Conservation (phyloP, 495 filamentous ascomycete species). For the Pyronema domesticum region DNA sequence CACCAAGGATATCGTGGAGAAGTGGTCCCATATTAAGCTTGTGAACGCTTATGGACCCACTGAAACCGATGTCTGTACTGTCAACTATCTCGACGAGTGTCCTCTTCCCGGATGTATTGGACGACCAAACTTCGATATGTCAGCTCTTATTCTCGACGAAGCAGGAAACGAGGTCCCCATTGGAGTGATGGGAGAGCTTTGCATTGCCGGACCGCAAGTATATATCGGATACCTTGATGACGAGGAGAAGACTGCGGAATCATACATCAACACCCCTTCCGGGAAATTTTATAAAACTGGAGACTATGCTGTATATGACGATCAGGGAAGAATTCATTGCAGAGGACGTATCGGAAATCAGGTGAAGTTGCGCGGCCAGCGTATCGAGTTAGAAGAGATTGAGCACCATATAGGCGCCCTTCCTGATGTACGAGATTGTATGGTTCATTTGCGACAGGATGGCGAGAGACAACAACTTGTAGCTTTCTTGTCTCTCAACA, state of each 20-base stretch:
- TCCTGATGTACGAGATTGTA: not conserved
- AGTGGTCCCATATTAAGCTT: not conserved
- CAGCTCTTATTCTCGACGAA: no score
- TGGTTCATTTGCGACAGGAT: not conserved
- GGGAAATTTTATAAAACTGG: conserved; percentile 23
- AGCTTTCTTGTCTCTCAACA: no score
- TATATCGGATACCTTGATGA: conserved; percentile 31
- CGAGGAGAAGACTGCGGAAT: conserved; percentile 23
- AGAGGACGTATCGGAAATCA: no score
- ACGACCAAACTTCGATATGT: no score
- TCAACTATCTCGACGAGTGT: no score
- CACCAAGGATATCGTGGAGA: no score
- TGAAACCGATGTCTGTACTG: no score
- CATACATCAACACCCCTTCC: conserved; percentile 25
- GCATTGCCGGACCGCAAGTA: conserved; percentile 32
- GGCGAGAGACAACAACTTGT: not conserved
- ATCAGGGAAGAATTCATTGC: no score
- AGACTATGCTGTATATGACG: conserved; percentile 35
- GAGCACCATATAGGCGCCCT: conserved; percentile 7
- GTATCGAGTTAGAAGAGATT: conserved; percentile 28
- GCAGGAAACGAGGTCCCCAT: no score
- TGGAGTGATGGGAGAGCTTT: conserved; percentile 33
- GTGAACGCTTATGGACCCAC: no score
- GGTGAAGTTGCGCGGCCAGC: no score
- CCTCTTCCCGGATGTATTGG: no score